phyloP scores from a whole-genome alignment of 2,329 filamentous ascomycete genomes.

The Colletotrichum sp. region DNA sequence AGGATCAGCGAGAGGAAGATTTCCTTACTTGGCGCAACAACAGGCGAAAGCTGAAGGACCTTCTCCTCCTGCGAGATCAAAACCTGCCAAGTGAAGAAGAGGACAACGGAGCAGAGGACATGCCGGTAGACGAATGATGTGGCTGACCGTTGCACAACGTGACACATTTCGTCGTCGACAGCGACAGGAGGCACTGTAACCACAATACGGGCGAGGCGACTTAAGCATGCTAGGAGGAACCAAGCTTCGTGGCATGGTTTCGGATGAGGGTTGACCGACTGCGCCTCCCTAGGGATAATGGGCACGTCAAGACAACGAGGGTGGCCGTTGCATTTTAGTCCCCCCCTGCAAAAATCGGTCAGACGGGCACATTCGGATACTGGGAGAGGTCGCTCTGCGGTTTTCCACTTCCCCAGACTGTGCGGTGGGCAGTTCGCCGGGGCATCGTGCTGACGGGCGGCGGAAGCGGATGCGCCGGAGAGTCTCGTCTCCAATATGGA shows the following conservation, averaged over 20 bases:
- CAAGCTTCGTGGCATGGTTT: slow-evolving; percentile 12
- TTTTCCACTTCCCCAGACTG: slow-evolving; percentile 16
- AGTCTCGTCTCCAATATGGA: neutral
- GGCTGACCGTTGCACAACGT: neutral
- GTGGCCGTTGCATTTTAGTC: neutral
- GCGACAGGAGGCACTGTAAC: neutral
- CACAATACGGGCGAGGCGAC: neutral
- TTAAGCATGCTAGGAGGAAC: neutral
- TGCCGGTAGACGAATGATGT: neutral
- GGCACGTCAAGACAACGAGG: neutral
- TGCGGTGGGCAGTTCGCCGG: neutral
- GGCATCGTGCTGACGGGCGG: neutral
- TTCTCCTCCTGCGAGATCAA: slow-evolving; percentile 48
- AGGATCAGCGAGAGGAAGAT: slow-evolving; percentile 56
- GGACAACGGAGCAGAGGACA: slow-evolving; percentile 30
- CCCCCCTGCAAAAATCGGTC: neutral
- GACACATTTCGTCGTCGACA: neutral
- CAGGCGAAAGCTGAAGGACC: slow-evolving; percentile 45
- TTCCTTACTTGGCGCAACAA: slow-evolving; percentile 49
- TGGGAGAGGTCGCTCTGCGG: neutral
- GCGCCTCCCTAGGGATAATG: slow-evolving; percentile 7
- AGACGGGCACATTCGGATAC: neutral
- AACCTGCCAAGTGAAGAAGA: slow-evolving; percentile 50
- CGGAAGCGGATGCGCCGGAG: slow-evolving; percentile 11
- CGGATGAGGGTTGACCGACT: slow-evolving; percentile 13